Evolutionary conservation across 2,329 filamentous ascomycete genomes (phyloP).

Genomic region (Neurospora sp.): DNA sequence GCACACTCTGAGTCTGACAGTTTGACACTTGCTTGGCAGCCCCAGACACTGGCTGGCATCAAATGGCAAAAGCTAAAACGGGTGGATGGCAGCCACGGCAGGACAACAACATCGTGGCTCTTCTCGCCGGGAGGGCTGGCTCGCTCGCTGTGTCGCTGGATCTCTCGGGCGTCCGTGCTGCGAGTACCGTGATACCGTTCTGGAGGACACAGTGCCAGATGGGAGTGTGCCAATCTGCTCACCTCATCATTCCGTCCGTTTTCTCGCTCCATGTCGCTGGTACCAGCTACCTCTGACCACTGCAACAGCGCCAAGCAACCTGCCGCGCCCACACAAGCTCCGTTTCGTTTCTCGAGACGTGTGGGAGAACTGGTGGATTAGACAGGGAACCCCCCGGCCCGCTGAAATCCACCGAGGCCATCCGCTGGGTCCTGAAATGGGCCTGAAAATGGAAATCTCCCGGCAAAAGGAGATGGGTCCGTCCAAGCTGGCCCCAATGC

Average conservation of each 20-base stretch:
- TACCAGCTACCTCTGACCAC: conserved; percentile 4
- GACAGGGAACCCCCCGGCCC: conserved; percentile 6
- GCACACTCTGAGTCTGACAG: background rate
- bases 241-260: conserved; percentile 9
- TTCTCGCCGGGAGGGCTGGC: background rate
- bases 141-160: background rate
- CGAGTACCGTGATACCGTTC: background rate
- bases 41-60: background rate
- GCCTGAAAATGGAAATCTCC: conserved; percentile 7
- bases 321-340: conserved; percentile 2
- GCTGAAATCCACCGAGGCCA: conserved; percentile 13
- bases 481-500: background rate
- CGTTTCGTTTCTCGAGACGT: conserved; percentile 4
- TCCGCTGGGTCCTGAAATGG: conserved; percentile 13
- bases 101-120: background rate
- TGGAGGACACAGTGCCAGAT: background rate
- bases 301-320: background rate
- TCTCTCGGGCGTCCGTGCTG: background rate
- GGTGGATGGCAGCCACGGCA: background rate
- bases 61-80: background rate
- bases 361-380: background rate
- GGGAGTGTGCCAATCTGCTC: background rate
- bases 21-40: background rate
- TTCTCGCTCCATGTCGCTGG: background rate
- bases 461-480: conserved; percentile 1